Conservation (phyloP, 768 basidiomycete species). For the Mycena vitilis region DNA sequence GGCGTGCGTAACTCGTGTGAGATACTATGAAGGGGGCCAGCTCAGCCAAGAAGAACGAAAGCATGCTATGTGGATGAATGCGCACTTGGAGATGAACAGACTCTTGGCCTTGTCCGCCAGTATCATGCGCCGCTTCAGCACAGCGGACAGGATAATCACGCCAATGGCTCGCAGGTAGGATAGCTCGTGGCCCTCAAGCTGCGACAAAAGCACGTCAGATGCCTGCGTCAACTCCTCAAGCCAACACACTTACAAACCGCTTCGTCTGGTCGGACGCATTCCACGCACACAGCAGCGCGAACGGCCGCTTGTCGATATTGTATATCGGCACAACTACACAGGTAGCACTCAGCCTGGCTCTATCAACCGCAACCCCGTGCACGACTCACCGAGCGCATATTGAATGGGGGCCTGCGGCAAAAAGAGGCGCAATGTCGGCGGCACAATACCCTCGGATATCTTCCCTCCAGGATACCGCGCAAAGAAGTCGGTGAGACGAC, state of each 20-base stretch:
- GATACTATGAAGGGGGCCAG: conserved; percentile 61
- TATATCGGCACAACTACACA: conserved; percentile 86
- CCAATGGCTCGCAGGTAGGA: conserved; percentile 94
- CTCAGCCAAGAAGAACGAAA: conserved; percentile 5
- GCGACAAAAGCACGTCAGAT: conserved; percentile 21
- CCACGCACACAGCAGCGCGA: conserved; percentile 91
- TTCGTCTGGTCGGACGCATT: conserved; percentile 85
- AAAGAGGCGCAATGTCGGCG: conserved; percentile 84
- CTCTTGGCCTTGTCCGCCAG: conserved; percentile 95
- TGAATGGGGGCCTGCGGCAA: conserved; percentile 82
- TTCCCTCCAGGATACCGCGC: conserved; percentile 85
- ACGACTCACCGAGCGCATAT: conserved; percentile 82
- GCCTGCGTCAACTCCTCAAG: conserved; percentile 6
- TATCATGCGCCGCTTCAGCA: conserved; percentile 92
- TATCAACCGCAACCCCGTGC: background rate
- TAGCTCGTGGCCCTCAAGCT: conserved; percentile 90
- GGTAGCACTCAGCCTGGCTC: conserved; percentile 20
- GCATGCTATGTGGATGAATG: background rate
- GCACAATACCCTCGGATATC: conserved; percentile 88
- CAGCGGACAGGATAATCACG: conserved; percentile 93
- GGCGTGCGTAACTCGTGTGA: conserved; percentile 94
- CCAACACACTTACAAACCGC: conserved; percentile 71
- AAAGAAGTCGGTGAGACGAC: conserved; percentile 81
- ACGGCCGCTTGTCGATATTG: conserved; percentile 92
- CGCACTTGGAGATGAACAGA: conserved; percentile 91